phyloP scores from a whole-genome alignment of 176 grass and related monocot genomes.

The Dactylis glomerata region DNA sequence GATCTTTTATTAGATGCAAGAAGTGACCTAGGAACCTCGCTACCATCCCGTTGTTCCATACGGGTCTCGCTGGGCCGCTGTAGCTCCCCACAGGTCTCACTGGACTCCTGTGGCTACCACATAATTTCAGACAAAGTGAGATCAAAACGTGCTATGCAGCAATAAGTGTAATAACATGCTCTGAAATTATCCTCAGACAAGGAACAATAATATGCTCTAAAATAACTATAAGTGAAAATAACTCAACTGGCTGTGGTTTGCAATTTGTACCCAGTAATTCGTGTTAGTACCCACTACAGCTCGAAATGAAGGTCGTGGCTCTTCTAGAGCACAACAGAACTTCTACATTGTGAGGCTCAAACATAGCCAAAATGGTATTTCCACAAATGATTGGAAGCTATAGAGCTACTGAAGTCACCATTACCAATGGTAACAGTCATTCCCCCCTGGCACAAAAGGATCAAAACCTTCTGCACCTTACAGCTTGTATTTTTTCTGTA shows the following conservation, averaged over 20 bases:
- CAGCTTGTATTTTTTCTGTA: neutral
- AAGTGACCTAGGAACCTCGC: too few relatives aligned
- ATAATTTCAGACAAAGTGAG: too few relatives aligned
- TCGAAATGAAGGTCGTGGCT: neutral
- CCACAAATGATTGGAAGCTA: slow-evolving; percentile 6
- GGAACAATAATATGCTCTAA: too few relatives aligned
- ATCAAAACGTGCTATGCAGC: too few relatives aligned
- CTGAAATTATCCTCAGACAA: too few relatives aligned
- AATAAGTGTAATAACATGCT: too few relatives aligned
- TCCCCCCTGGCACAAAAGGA: neutral
- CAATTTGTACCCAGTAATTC: neutral
- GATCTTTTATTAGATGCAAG: too few relatives aligned
- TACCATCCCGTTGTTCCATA: too few relatives aligned
- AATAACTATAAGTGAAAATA: neutral
- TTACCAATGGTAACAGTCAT: neutral
- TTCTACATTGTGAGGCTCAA: neutral
- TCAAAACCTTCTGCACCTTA: neutral
- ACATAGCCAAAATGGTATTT: neutral
- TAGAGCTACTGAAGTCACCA: neutral
- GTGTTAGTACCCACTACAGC: neutral
- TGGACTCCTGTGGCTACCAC: too few relatives aligned
- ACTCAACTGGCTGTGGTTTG: neutral
- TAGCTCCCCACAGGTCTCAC: too few relatives aligned
- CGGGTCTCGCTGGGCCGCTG: too few relatives aligned
- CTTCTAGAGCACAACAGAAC: neutral